These are phyloP conservation scores for Glebionis coronaria DNA, from an alignment of 129 eudicot species.

Conservation along the genomic window DNA sequence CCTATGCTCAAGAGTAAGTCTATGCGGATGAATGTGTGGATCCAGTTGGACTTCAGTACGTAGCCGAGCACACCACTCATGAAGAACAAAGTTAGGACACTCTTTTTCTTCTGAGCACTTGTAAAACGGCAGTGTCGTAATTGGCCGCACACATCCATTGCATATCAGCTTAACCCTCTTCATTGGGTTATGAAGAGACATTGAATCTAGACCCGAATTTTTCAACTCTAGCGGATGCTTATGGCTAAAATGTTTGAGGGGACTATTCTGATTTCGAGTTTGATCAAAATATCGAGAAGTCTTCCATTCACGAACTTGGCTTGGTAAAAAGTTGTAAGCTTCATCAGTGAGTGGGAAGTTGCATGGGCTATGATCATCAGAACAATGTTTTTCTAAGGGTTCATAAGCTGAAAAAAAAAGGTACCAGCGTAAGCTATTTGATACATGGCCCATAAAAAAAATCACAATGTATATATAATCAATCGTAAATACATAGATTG, in stretches of 20 bases:
- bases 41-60: background rate
- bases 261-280: too few species aligned
- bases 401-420: too few species aligned
- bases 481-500: constrained; percentile 81
- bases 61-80: constrained; percentile 19
- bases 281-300: too few species aligned
- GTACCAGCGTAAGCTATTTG: too few species aligned
- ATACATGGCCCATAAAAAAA: too few species aligned
- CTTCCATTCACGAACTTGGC: too few species aligned
- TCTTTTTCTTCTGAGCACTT: background rate
- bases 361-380: too few species aligned
- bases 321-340: constrained; percentile 1
- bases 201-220: too few species aligned
- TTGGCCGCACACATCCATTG: constrained; percentile 17
- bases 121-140: constrained; percentile 2
- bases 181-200: constrained; percentile 9
- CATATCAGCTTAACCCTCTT: constrained; percentile 8
- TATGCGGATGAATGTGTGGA: constrained; percentile 5
- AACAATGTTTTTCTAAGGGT: too few species aligned
- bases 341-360: constrained; percentile 10
- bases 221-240: too few species aligned
- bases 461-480: constrained; percentile 62
- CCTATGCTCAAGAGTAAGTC: background rate
- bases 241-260: too few species aligned
- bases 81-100: constrained; percentile 14